phyloP scores from a whole-genome alignment of 2,329 filamentous ascomycete genomes.

The Arthrinium phaeospermum region DNA sequence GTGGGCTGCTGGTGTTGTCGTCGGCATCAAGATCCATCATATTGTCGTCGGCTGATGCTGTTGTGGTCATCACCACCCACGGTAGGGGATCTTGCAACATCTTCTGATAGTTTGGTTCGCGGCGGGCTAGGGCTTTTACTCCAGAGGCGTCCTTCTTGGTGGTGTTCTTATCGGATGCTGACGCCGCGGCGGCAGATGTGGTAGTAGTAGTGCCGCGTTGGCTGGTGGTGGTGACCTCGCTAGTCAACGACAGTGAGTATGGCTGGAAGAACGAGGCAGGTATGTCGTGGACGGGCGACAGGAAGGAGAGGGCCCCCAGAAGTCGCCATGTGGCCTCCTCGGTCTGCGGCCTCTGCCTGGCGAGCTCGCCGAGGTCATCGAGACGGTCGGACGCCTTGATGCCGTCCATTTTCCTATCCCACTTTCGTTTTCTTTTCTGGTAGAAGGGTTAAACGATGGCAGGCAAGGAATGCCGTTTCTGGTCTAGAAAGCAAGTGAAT shows the following conservation, averaged over 20 bases:
- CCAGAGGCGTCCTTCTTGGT: background rate
- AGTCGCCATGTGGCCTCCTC: constrained; percentile 7
- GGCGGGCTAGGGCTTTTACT: background rate
- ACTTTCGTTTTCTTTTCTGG: background rate
- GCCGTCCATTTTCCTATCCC: background rate
- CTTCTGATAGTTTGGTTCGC: background rate
- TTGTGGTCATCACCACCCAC: background rate
- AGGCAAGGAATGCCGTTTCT: background rate
- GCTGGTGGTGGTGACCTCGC: background rate
- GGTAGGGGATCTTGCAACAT: background rate
- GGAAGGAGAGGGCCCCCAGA: background rate
- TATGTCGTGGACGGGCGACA: background rate
- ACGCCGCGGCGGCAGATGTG: background rate
- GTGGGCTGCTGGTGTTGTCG: background rate
- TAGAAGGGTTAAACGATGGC: background rate
- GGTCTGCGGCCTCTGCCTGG: background rate
- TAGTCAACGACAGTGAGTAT: background rate
- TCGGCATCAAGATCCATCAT: too few relatives aligned
- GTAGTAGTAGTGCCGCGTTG: background rate
- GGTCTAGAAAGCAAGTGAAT: background rate
- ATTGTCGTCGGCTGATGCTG: background rate
- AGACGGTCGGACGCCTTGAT: background rate
- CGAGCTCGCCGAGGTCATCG: background rate
- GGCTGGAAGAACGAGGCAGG: background rate
- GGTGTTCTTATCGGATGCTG: background rate